Evolutionary conservation across 495 filamentous ascomycete species (phyloP), one percentile per base, ranked within the genome.

Genomic region (Hyaloscypha bicolor): DNA sequence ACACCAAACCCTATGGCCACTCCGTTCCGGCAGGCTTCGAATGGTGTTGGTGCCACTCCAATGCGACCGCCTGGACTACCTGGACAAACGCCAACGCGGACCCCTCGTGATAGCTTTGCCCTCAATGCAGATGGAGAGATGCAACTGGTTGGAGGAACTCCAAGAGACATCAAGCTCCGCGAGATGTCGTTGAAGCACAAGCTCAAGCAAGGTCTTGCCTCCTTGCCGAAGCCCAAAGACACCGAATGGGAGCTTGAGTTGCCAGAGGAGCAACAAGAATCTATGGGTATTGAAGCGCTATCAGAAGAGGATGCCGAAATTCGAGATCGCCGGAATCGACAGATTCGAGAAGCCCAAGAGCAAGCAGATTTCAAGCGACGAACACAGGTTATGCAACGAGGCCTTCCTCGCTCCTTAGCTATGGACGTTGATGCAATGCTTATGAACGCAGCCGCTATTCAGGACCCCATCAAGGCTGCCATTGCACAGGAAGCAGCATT

Each of bases 1-100:
- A 99, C 95, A 2, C 96, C 95, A 1, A 99, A 99, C 76, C 95
- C 95, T 25, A 82, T 99, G 79, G 94, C 95, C 12, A 99, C 95
- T 4, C 96, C 95, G 19, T 86, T 97, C 69, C 88, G 92, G 57
- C 81, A 88, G 70, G 83, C 78, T 61, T n/a, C 62, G 1, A 86
- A 86, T 72, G 92, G 87, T 14, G 79, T 88, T 48, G 91, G 89
- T 62, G 88, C 88, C 11, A 96, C 93, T 16, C 92, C 92, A 11
- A 81, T 88, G 75, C 81, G 85, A 12, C 63, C 70, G 21, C 68
- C 69, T 39, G 67, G 74, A 67, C 80, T 85, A 6, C 83, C 88
- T 61, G 93, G 93, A 39, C 91, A 92, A 53, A 99, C 95, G 1
- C 95, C 95, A 9, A 81, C 97, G 80, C 88, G 92, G 19, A 99